These are phyloP conservation scores for Zarea fungicola DNA, from an alignment of 2,329 filamentous ascomycete genomes.

Conservation along the genomic window DNA sequence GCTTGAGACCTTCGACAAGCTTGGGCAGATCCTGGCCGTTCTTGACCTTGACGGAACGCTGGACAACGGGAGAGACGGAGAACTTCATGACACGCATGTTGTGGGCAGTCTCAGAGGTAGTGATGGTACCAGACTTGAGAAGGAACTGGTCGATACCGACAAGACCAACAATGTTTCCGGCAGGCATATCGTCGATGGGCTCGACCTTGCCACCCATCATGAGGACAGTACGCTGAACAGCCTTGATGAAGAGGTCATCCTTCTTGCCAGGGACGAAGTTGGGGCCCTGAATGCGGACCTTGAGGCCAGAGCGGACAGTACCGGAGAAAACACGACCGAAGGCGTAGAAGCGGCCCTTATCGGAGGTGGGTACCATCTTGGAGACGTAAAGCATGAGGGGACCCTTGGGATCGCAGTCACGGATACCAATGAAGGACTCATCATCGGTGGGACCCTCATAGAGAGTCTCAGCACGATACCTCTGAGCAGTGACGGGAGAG, in stretches of 20 bases:
- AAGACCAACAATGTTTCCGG: constrained; percentile 99
- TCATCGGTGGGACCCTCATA: constrained; percentile 98
- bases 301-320: constrained; percentile 95
- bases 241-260: constrained; percentile 99
- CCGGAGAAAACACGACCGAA: constrained; percentile 99
- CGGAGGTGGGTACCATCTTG: constrained; percentile 99
- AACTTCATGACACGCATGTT: constrained; percentile 99
- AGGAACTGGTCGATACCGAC: constrained; percentile 99
- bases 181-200: constrained; percentile 97
- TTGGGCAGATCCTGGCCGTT: constrained; percentile 99
- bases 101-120: constrained; percentile 94
- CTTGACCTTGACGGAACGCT: constrained; percentile 98
- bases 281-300: constrained; percentile 99
- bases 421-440: constrained; percentile 90
- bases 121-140: constrained; percentile 99
- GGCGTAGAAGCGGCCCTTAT: constrained; percentile 99
- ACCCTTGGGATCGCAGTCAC: constrained; percentile 95
- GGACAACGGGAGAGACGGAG: constrained; percentile 98
- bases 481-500: constrained; percentile 91
- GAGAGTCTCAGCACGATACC: constrained; percentile 95
- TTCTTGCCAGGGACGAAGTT: constrained; percentile 98
- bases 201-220: constrained; percentile 99
- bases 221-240: constrained; percentile 98
- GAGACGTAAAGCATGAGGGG: constrained; percentile 99
- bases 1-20: constrained; percentile 99